These are phyloP conservation scores for Boletus pseudo-olivaceus DNA, from an alignment of 768 basidiomycete species.

Conservation along the genomic window DNA sequence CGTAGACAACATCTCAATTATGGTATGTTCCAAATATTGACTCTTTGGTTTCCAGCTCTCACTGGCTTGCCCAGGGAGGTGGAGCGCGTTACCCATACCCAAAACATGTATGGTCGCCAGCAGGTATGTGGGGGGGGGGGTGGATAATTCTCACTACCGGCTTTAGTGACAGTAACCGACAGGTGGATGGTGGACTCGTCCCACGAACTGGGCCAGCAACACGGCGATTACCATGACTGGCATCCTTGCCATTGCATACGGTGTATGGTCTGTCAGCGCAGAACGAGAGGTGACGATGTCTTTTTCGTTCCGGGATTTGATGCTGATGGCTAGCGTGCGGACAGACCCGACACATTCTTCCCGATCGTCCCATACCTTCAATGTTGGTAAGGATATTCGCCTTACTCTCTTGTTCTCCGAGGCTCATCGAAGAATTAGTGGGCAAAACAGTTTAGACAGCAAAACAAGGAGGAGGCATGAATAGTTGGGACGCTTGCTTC, in stretches of 20 bases:
- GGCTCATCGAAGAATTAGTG: conserved; percentile 34
- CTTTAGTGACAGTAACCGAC: neutral
- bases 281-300: conserved; percentile 60
- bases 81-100: conserved; percentile 89
- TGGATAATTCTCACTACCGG: neutral
- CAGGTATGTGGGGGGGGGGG: conserved; percentile 55
- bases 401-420: neutral
- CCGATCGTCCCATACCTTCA: conserved; percentile 72
- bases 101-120: conserved; percentile 92
- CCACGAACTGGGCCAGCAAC: conserved; percentile 85
- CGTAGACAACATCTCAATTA: neutral
- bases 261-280: conserved; percentile 70
- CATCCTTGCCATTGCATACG: conserved; percentile 62
- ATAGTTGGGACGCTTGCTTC: neutral
- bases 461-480: conserved; percentile 15
- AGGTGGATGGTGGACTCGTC: conserved; percentile 97
- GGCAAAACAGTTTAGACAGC: conserved; percentile 47
- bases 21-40: conserved; percentile 5
- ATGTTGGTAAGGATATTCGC: conserved; percentile 54
- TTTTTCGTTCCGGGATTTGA: neutral
- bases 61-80: conserved; percentile 55
- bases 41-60: neutral
- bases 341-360: conserved; percentile 58
- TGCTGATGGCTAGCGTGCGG: conserved; percentile 5
- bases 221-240: conserved; percentile 72